A percentile compares a stretch with the other conserved stretches of the same genome.
These are phyloP conservation scores for Zygosaccharomyces pseudobailii DNA, from an alignment of 1,139 yeast species.

Conservation along the genomic window DNA sequence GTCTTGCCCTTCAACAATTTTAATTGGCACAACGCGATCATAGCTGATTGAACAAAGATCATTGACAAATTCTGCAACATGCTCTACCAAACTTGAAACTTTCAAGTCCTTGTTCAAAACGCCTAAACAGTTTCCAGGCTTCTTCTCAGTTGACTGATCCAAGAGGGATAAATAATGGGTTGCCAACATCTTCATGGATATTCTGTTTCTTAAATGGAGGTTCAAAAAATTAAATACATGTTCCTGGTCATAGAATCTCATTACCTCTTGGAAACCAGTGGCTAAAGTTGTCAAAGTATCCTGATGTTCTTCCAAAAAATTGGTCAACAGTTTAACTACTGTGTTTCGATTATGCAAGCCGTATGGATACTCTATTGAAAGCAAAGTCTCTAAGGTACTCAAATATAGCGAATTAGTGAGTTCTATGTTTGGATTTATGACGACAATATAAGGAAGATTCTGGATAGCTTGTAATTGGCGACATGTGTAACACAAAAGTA, in stretches of 20 bases:
- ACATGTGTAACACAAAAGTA: conserved; percentile 42
- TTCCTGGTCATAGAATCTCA: conserved; percentile 45
- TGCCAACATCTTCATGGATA: conserved; percentile 77
- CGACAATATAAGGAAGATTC: conserved; percentile 73
- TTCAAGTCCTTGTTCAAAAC: conserved; percentile 62
- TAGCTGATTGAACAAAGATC: conserved; percentile 79
- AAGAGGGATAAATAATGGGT: conserved; percentile 73
- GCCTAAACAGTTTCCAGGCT: conserved; percentile 49
- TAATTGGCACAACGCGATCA: conserved; percentile 61
- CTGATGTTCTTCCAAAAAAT: conserved; percentile 68
- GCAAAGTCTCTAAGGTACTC: conserved; percentile 60
- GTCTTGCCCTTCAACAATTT: conserved; percentile 50
- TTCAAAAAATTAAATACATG: conserved; percentile 62
- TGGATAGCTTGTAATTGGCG: conserved; percentile 61
- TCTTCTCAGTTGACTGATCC: conserved; percentile 35
- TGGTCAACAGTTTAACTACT: conserved; percentile 49
- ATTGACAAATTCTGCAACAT: conserved; percentile 69
- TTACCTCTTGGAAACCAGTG: conserved; percentile 75
- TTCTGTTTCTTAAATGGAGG: conserved; percentile 75
- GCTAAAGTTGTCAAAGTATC: conserved; percentile 80
- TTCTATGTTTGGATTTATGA: conserved; percentile 86
- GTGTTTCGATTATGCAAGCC: conserved; percentile 50
- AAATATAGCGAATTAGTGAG: conserved; percentile 70
- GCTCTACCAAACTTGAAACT: conserved; percentile 54
- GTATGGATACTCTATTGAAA: conserved; percentile 42